Base-by-base conservation (phyloP, 768 basidiomycete genomes). In the Pleurotus salmoneostramineus region DNA sequence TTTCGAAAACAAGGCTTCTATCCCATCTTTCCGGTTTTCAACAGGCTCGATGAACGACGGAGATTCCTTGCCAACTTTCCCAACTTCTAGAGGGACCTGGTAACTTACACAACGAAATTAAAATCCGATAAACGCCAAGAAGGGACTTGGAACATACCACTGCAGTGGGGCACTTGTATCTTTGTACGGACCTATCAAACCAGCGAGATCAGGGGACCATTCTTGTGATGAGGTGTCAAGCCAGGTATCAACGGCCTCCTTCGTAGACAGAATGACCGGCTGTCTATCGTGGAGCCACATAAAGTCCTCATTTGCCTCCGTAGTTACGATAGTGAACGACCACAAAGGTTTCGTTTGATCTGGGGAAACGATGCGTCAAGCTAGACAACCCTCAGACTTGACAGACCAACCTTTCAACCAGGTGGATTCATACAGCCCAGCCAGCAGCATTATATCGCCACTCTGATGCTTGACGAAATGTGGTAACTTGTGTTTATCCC, bases 281-380 rank as follows among this genome's bases (percentile, higher is more conserved):
- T 90, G 88, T 17, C 95, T 85, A 63, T 95, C 91, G 67, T 97
- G 96, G n/a, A 98, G 77, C 91, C 93, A 98, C 5, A 74, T 72
- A 47, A 94, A 77, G 5, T 85, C 81, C 56, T 82, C 82, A 66
- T 83, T 81, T 46, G 91, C 82, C 34, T 81, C 69, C 1, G 93
- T 94, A 0, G 96, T 99, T 48, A 98, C 86, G 56, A 98, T 92
- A 0, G 91, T 87, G 66, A 93, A 98, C 0, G 93, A 89, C 79
- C 86, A 91, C 1, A 91, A 72, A 0, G 81, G 79, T 27, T 80
- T 74, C 6, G 73, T 78, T 58, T 78, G 73, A 2, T 81, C 88
- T 89, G 62, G 3, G 45, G 42, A 14, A 34, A 17, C 32, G 31
- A 37, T 3, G 12, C 42, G 34, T 27, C 21, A 32, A 49, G 11